Percentiles rank a stretch among this genome's conserved stretches.
These are phyloP conservation scores for Penicillium sp. DNA, from an alignment of 2,329 filamentous ascomycete species.

Conservation along the genomic window DNA sequence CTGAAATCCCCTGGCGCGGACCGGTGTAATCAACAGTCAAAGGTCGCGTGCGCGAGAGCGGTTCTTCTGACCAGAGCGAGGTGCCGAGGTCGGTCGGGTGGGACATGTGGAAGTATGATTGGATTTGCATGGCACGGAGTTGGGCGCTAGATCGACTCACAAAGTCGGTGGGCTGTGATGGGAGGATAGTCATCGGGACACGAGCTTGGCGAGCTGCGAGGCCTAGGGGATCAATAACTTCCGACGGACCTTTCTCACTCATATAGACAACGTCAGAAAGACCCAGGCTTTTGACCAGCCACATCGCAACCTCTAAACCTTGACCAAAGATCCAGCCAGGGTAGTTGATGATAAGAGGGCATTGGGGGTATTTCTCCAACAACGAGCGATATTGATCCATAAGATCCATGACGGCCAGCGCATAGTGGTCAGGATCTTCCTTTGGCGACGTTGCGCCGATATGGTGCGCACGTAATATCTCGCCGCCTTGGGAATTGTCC, in stretches of 20 bases:
- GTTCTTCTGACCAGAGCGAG: constrained; percentile 47
- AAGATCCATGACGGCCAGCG: constrained; percentile 54
- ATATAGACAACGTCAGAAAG: constrained; percentile 57
- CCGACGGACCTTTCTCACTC: constrained; percentile 49
- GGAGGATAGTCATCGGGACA: constrained; percentile 47
- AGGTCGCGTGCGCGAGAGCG: constrained; percentile 49
- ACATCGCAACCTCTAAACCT: constrained; percentile 51
- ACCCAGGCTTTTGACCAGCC: constrained; percentile 48
- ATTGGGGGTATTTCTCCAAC: constrained; percentile 41
- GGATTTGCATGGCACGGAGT: constrained; percentile 59
- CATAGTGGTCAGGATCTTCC: constrained; percentile 59
- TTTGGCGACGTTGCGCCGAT: constrained; percentile 56
- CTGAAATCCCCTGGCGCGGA: constrained; percentile 47
- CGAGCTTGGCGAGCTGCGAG: constrained; percentile 39
- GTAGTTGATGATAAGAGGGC: constrained; percentile 59
- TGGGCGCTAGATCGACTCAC: constrained; percentile 53
- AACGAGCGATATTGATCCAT: constrained; percentile 50
- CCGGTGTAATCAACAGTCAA: constrained; percentile 54
- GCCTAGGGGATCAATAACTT: constrained; percentile 45
- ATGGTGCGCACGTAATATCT: constrained; percentile 53
- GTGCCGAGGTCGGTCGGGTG: constrained; percentile 28
- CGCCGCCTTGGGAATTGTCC: constrained; percentile 35
- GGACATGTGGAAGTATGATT: constrained; percentile 61
- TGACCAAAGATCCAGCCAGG: constrained; percentile 58
- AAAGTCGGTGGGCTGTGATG: constrained; percentile 47